phyloP scores from a whole-genome alignment of 139 green algal species.

The Yamagishiella unicocca region DNA sequence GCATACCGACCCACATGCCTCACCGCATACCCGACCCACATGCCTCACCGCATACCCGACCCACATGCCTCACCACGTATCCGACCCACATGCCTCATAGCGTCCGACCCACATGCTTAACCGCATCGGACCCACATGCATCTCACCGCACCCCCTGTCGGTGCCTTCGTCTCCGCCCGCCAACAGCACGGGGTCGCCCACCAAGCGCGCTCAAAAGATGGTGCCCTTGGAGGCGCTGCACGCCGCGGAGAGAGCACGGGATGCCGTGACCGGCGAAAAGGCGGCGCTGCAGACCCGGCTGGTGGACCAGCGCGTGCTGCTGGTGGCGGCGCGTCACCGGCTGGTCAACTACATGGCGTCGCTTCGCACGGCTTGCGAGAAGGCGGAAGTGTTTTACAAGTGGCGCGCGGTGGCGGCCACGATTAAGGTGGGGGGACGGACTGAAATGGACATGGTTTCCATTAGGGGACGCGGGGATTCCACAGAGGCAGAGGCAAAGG shows the following conservation, averaged over 20 bases:
- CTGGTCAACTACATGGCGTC: conserved; percentile 50
- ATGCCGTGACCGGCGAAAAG: conserved; percentile 13
- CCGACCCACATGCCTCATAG: too few species aligned
- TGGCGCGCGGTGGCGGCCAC: conserved; percentile 6
- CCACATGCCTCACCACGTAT: too few species aligned
- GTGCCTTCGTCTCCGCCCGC: not conserved
- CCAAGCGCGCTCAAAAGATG: conserved; percentile 43
- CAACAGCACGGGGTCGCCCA: conserved; percentile 34
- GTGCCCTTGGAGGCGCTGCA: conserved; percentile 61
- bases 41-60: too few species aligned
- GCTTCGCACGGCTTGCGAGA: conserved; percentile 8
- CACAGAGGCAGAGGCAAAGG: too few species aligned
- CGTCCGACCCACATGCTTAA: too few species aligned
- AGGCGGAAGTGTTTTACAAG: conserved; percentile 29
- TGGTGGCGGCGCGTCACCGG: conserved; percentile 28
- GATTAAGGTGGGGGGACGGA: not conserved
- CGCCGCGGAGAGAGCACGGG: conserved; percentile 31
- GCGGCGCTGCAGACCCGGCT: conserved; percentile 27
- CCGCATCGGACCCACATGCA: too few species aligned
- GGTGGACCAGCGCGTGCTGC: conserved; percentile 48
- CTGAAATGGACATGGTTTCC: not conserved
- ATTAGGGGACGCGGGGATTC: too few species aligned
- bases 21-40: too few species aligned
- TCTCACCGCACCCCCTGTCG: too few species aligned
- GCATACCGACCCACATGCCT: too few species aligned